Evolutionary conservation across 2,329 filamentous ascomycete genomes (phyloP).

Genomic region (Madurella fahalii): DNA sequence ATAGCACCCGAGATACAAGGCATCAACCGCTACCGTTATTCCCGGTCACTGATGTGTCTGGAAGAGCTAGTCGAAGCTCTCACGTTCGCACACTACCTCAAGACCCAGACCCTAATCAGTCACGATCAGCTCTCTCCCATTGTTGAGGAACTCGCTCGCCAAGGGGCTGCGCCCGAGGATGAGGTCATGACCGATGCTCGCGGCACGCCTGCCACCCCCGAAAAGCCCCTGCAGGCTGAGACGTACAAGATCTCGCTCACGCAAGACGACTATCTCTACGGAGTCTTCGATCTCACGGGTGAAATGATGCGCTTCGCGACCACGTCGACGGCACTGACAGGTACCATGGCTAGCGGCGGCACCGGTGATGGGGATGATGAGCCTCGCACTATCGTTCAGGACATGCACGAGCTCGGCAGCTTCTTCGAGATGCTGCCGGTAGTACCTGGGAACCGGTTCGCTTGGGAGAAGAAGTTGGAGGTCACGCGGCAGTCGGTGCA

Average conservation of each 20-base stretch:
- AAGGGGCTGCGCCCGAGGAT: constrained; percentile 26
- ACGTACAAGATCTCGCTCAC: constrained; percentile 55
- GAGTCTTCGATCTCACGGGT: constrained; percentile 88
- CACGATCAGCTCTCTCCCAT: constrained; percentile 54
- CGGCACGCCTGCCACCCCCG: constrained; percentile 28
- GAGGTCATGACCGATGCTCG: constrained; percentile 20
- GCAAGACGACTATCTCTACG: constrained; percentile 81
- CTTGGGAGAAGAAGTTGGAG: constrained; percentile 72
- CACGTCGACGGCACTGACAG: constrained; percentile 74
- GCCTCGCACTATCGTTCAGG: constrained; percentile 64
- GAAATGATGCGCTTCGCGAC: constrained; percentile 98
- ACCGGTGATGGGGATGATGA: constrained; percentile 24
- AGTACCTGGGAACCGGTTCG: constrained; percentile 43
- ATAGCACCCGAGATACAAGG: constrained; percentile 71
- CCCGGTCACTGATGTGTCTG: constrained; percentile 73
- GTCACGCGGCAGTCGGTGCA: constrained; percentile 85
- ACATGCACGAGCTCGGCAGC: constrained; percentile 74
- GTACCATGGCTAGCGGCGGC: constrained; percentile 41
- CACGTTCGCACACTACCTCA: constrained; percentile 83
- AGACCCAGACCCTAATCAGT: constrained; percentile 69
- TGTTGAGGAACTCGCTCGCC: constrained; percentile 37
- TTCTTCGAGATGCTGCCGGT: constrained; percentile 70
- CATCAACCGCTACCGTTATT: constrained; percentile 80
- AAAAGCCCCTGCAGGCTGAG: neutral
- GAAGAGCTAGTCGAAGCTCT: constrained; percentile 95